phyloP scores from a whole-genome alignment of 345 rosid genomes.

The Psidium friedrichsthalianum region DNA sequence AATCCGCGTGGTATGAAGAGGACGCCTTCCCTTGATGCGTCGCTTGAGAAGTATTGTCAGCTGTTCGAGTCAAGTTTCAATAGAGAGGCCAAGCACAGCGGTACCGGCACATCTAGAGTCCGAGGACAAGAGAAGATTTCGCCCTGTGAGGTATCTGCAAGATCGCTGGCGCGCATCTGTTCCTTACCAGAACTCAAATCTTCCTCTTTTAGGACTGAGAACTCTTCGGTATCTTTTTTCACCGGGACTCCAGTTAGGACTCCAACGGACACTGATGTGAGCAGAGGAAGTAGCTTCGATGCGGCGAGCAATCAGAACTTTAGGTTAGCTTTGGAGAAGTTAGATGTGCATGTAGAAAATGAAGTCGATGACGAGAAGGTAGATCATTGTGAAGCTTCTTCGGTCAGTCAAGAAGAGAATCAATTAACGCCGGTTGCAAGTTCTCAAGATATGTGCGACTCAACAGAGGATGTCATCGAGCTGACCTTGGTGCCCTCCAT shows the following conservation, averaged over 20 bases:
- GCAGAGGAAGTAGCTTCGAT: background rate
- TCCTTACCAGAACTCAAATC: conserved; percentile 56
- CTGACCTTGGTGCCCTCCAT: background rate
- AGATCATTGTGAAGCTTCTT: background rate
- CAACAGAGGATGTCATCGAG: background rate
- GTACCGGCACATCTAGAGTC: conserved; percentile 10
- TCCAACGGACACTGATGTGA: background rate
- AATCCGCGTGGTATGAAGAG: conserved; percentile 15
- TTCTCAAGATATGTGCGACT: background rate
- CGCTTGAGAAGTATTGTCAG: conserved; percentile 53
- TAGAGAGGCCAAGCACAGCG: conserved; percentile 28
- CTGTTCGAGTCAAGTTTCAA: conserved; percentile 41
- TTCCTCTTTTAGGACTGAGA: conserved; percentile 7
- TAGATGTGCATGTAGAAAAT: background rate
- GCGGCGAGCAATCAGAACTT: background rate
- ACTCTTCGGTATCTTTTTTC: conserved; percentile 12
- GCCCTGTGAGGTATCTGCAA: conserved; percentile 7
- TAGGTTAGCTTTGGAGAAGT: background rate
- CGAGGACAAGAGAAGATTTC: conserved; percentile 17
- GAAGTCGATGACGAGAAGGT: conserved; percentile 8
- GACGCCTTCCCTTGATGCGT: conserved; percentile 45
- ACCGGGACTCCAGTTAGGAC: conserved; percentile 3
- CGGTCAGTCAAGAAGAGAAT: background rate
- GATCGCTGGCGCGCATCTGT: conserved; percentile 37
- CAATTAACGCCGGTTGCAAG: background rate